A percentile compares a stretch with the other conserved stretches of the same genome.
phyloP scores from a whole-genome alignment of 306 rosid genomes.

The Psophocarpus tetragonolobus region DNA sequence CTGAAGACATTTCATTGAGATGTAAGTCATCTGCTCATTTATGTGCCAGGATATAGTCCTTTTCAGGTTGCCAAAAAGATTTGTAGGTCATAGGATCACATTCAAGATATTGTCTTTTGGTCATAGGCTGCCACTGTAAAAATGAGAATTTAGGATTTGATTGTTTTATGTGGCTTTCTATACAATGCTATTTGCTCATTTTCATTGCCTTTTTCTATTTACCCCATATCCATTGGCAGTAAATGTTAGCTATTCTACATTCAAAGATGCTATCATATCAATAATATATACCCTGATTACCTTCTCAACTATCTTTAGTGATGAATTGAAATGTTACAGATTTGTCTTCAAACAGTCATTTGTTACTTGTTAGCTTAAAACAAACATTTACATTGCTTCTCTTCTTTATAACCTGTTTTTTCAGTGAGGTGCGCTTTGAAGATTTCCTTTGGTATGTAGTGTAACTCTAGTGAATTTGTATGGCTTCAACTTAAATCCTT shows the following conservation, averaged over 20 bases:
- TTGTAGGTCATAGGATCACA: background rate
- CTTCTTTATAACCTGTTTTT: constrained; percentile 36
- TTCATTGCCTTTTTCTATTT: background rate
- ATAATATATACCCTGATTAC: background rate
- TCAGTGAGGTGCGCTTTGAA: constrained; percentile 89
- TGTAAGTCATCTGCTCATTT: background rate
- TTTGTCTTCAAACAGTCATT: constrained; percentile 14
- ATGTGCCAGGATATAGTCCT: background rate
- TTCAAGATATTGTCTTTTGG: constrained; percentile 21
- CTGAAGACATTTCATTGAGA: background rate
- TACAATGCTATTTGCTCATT: constrained; percentile 1
- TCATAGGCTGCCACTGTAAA: background rate
- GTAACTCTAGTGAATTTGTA: constrained; percentile 30
- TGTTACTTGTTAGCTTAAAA: background rate
- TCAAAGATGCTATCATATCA: background rate
- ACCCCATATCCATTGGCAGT: background rate
- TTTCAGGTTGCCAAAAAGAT: constrained; percentile 4
- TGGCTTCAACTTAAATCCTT: constrained; percentile 26
- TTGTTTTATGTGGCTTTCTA: background rate
- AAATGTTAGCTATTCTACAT: background rate
- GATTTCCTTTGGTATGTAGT: constrained; percentile 85
- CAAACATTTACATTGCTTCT: constrained; percentile 18
- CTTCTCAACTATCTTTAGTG: constrained; percentile 8
- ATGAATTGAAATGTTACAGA: constrained; percentile 1
- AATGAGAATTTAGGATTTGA: background rate